These are phyloP conservation scores for Anacardium occidentale DNA, from an alignment of 345 rosid genomes.

Conservation along the genomic window DNA sequence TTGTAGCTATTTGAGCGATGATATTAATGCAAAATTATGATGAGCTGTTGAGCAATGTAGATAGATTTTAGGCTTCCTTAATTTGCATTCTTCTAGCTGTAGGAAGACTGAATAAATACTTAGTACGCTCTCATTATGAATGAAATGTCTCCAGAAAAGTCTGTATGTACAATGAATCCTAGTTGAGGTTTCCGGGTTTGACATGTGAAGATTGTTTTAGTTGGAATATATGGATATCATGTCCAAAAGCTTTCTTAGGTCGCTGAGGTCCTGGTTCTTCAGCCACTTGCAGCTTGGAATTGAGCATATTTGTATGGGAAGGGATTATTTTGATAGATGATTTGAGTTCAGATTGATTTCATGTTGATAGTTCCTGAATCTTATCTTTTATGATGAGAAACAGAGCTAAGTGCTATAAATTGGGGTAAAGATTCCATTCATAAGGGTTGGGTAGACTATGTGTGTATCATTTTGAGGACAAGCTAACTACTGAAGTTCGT, in stretches of 20 bases:
- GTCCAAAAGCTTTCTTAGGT: neutral
- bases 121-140: constrained; percentile 1
- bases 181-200: neutral
- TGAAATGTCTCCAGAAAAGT: constrained; percentile 1
- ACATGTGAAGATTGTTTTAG: neutral
- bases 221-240: too few relatives aligned
- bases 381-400: neutral
- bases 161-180: neutral
- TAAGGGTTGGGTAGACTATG: neutral
- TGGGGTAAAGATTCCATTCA: neutral
- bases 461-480: neutral
- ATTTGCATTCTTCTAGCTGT: constrained; percentile 3
- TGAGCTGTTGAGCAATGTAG: constrained; percentile 20
- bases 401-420: neutral
- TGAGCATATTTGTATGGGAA: neutral
- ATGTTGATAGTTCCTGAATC: neutral
- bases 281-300: neutral
- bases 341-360: neutral
- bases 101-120: constrained; percentile 6
- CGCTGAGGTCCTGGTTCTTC: neutral
- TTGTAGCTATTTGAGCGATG: constrained; percentile 1
- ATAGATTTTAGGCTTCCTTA: constrained; percentile 1
- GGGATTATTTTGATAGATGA: neutral
- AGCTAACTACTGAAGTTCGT: neutral
- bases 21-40: constrained; percentile 9